A percentile compares a stretch with the other conserved stretches of the same genome.
These are phyloP conservation scores for Dovyalis caffra DNA, from an alignment of 345 rosid species.

Conservation along the genomic window DNA sequence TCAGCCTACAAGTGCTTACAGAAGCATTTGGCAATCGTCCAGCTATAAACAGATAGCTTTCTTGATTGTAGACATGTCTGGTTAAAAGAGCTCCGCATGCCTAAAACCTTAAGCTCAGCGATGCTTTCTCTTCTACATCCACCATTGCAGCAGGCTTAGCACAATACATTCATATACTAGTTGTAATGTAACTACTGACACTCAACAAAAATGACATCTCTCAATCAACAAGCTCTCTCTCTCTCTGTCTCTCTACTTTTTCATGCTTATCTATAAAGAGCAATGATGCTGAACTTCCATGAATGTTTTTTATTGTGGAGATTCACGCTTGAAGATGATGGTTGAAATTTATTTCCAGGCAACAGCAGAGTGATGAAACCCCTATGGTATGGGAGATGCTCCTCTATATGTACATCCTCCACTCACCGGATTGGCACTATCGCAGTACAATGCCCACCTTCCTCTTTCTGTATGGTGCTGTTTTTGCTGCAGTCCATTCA, in stretches of 20 bases:
- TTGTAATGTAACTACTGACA: neutral
- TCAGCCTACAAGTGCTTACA: neutral
- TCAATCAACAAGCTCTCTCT: neutral
- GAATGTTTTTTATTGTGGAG: neutral
- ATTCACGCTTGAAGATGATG: neutral
- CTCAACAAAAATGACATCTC: neutral
- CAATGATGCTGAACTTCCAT: neutral
- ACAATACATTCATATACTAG: neutral
- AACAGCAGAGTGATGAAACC: constrained; percentile 90
- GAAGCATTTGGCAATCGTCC: neutral
- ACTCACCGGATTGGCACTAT: constrained; percentile 96
- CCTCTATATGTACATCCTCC: constrained; percentile 79
- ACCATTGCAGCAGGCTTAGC: neutral
- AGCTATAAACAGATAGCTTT: neutral
- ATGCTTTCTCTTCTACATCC: neutral
- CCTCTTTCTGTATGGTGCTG: constrained; percentile 79
- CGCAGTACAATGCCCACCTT: constrained; percentile 88
- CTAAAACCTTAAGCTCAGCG: neutral
- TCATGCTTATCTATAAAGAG: neutral
- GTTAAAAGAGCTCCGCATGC: neutral
- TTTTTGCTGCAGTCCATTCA: constrained; percentile 64
- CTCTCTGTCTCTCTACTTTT: neutral
- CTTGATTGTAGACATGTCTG: neutral
- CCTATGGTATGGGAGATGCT: constrained; percentile 98
- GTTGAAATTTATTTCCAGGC: constrained; percentile 43